phyloP scores from a whole-genome alignment of 345 rosid species.

The Syzygium aqueum region DNA sequence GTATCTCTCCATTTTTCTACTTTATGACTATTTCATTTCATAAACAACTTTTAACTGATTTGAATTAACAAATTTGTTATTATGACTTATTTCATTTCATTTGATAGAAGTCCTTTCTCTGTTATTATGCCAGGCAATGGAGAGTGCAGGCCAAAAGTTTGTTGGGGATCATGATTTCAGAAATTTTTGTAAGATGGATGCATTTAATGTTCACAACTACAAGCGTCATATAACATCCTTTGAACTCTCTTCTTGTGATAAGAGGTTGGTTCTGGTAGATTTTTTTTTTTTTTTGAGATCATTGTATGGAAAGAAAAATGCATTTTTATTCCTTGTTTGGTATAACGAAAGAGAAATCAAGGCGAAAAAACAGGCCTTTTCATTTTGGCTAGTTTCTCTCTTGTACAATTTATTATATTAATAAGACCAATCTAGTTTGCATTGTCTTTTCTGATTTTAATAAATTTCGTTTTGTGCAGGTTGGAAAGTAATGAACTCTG shows the following conservation, averaged over 20 bases:
- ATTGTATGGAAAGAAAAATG: neutral
- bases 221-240: constrained; percentile 53
- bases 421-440: neutral
- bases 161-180: constrained; percentile 89
- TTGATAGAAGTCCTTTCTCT: neutral
- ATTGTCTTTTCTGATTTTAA: neutral
- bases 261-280: constrained; percentile 39
- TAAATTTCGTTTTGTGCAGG: constrained; percentile 25
- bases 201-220: constrained; percentile 72
- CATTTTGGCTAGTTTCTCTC: neutral
- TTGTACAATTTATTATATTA: neutral
- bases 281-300: neutral
- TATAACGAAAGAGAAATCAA: neutral
- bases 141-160: constrained; percentile 68
- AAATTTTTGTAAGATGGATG: constrained; percentile 98
- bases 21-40: neutral
- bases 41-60: neutral
- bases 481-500: constrained; percentile 56
- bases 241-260: constrained; percentile 50
- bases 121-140: constrained; percentile 53
- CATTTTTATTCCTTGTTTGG: neutral
- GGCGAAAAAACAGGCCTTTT: neutral
- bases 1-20: constrained; percentile 21
- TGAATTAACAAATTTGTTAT: neutral
- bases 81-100: neutral